Evolutionary conservation across 495 filamentous ascomycete genomes (phyloP).

Genomic region (Venustampulla echinocandica): DNA sequence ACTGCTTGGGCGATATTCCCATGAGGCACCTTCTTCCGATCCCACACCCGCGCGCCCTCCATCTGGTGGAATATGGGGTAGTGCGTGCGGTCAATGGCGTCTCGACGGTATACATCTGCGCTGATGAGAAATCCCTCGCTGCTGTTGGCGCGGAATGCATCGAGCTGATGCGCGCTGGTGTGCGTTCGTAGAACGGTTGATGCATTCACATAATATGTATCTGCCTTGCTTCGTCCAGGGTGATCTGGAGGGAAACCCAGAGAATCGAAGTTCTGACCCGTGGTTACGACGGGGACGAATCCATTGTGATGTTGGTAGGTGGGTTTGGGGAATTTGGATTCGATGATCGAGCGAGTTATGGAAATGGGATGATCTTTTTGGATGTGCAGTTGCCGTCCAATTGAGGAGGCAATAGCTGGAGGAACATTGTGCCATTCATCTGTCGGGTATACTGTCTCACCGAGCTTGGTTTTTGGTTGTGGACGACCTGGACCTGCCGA

Average conservation of each 20-base stretch:
- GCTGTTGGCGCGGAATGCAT: constrained; percentile 66
- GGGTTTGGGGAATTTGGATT: constrained; percentile 71
- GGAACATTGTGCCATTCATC: constrained; percentile 87
- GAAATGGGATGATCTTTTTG: constrained; percentile 81
- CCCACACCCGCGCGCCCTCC: constrained; percentile 91
- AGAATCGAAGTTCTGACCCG: constrained; percentile 88
- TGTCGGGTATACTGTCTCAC: constrained; percentile 51
- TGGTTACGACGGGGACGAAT: constrained; percentile 77
- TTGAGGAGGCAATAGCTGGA: constrained; percentile 58
- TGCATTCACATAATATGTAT: constrained; percentile 93
- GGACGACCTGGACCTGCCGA: constrained; percentile 2
- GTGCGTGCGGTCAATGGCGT: constrained; percentile 89
- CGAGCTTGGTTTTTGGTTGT: constrained; percentile 37
- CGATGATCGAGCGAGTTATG: constrained; percentile 86
- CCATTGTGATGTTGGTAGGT: constrained; percentile 67
- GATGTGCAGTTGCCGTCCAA: constrained; percentile 71
- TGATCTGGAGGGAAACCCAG: constrained; percentile 87
- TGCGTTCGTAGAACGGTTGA: constrained; percentile 83
- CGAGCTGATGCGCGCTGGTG: constrained; percentile 85
- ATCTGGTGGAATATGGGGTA: constrained; percentile 99
- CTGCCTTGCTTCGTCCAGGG: constrained; percentile 74
- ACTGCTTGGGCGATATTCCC: constrained; percentile 56
- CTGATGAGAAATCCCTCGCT: constrained; percentile 79
- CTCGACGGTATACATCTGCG: constrained; percentile 93
- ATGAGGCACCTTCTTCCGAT: constrained; percentile 49